Evolutionary conservation across 306 rosid species (phyloP).

Genomic region (Casuarina cunninghamiana): DNA sequence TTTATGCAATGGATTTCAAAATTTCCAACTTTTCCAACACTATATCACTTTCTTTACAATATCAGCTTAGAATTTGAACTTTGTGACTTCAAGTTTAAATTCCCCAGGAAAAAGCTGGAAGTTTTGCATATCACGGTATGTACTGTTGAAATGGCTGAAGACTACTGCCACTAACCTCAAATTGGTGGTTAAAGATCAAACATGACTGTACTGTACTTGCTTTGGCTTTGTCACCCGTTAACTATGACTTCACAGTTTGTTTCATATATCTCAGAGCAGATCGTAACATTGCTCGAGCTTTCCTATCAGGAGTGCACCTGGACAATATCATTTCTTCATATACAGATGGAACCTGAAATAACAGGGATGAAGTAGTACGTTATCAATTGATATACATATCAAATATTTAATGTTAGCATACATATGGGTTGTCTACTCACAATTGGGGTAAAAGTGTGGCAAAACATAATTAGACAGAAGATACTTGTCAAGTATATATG

Average conservation of each 20-base stretch:
- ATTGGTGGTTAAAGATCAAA: slow-evolving; percentile 25
- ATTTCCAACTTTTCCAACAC: not conserved
- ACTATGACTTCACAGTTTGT: slow-evolving; percentile 53
- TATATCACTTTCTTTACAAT: too few species aligned
- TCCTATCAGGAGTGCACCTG: slow-evolving; percentile 83
- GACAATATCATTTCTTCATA: slow-evolving; percentile 91
- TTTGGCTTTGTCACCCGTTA: slow-evolving; percentile 30
- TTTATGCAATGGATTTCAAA: not conserved
- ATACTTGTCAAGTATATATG: not conserved
- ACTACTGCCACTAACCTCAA: slow-evolving; percentile 45
- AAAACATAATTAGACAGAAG: not conserved
- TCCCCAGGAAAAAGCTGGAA: slow-evolving; percentile 22
- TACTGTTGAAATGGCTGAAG: slow-evolving; percentile 16
- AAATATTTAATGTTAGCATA: not conserved
- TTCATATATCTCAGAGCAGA: slow-evolving; percentile 92
- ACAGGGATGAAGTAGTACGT: not conserved
- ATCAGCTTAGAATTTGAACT: too few species aligned
- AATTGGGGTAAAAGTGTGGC: not conserved
- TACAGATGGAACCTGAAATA: slow-evolving; percentile 85
- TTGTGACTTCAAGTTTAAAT: not conserved
- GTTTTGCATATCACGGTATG: not conserved
- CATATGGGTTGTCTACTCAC: not conserved
- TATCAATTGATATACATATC: not conserved
- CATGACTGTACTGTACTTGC: slow-evolving; percentile 20
- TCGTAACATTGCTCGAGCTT: slow-evolving; percentile 91